Conservation (phyloP, 257 asterid genomes). For the Nicotiana noctiflora region DNA sequence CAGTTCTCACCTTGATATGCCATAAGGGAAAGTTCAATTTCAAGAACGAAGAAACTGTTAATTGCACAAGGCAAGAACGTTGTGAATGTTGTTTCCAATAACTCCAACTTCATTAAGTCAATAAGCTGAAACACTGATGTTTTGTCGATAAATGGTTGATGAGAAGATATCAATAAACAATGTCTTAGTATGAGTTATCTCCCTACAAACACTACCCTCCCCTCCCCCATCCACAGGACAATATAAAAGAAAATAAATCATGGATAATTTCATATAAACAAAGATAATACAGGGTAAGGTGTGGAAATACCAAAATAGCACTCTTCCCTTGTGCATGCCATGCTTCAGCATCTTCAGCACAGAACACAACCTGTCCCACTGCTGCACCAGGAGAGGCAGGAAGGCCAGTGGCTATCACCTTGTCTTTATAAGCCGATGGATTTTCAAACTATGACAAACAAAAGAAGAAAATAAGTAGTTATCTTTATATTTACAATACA, state of each 20-base stretch:
- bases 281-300: not conserved
- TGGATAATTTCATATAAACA: not conserved
- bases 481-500: not conserved
- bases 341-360: constrained; percentile 79
- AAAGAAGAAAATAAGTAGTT: not conserved
- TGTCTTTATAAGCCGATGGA: constrained; percentile 62
- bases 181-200: no score
- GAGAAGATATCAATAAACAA: not conserved
- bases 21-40: not conserved
- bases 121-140: not conserved
- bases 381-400: constrained; percentile 99
- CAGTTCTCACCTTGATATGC: constrained; percentile 65
- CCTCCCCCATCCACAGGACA: no score
- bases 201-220: no score
- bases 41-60: not conserved
- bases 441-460: constrained; percentile 60
- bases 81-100: not conserved
- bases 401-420: constrained; percentile 76
- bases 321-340: constrained; percentile 96
- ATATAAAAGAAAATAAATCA: no score
- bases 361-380: constrained; percentile 86
- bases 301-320: constrained; percentile 50
- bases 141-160: not conserved
- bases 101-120: not conserved
- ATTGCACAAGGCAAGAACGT: not conserved